phyloP scores from a whole-genome alignment of 805 yeast genomes.

The Starmerella vaccinii region DNA sequence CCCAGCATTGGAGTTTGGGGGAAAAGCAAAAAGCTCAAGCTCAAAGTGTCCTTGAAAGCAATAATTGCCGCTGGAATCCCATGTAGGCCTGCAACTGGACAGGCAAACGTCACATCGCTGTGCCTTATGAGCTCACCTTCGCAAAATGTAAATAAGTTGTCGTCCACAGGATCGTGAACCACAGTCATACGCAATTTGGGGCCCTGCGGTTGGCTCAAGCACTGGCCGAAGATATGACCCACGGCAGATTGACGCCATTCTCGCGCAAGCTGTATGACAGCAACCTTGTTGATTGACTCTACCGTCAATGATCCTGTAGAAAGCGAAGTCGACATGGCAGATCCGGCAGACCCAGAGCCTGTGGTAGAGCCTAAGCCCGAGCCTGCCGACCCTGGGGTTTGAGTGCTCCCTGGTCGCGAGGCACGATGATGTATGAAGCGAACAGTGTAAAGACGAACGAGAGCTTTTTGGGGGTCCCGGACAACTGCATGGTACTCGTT shows the following conservation, averaged over 20 bases:
- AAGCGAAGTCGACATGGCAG: neutral
- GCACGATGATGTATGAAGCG: conserved; percentile 1
- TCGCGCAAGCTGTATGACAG: conserved; percentile 11
- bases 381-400: neutral
- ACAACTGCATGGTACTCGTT: conserved; percentile 6
- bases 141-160: conserved; percentile 4
- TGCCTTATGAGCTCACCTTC: conserved; percentile 9
- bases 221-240: conserved; percentile 14
- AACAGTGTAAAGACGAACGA: conserved; percentile 5
- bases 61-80: conserved; percentile 8
- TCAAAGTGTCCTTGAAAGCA: neutral
- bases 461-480: conserved; percentile 1
- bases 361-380: too few relatives aligned
- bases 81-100: conserved; percentile 12
- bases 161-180: conserved; percentile 8
- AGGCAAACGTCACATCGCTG: conserved; percentile 7
- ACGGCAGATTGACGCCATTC: conserved; percentile 14
- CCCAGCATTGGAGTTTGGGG: conserved; percentile 9
- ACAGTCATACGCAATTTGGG: conserved; percentile 8
- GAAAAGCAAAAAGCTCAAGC: conserved; percentile 5
- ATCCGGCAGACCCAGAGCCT: neutral
- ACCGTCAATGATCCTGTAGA: neutral
- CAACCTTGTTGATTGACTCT: conserved; percentile 2
- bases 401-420: neutral
- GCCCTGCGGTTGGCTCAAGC: neutral